Percentiles rank a stretch among this genome's conserved stretches.
phyloP scores from a whole-genome alignment of 2,329 filamentous ascomycete genomes.

The Metarhizium anisopliae region DNA sequence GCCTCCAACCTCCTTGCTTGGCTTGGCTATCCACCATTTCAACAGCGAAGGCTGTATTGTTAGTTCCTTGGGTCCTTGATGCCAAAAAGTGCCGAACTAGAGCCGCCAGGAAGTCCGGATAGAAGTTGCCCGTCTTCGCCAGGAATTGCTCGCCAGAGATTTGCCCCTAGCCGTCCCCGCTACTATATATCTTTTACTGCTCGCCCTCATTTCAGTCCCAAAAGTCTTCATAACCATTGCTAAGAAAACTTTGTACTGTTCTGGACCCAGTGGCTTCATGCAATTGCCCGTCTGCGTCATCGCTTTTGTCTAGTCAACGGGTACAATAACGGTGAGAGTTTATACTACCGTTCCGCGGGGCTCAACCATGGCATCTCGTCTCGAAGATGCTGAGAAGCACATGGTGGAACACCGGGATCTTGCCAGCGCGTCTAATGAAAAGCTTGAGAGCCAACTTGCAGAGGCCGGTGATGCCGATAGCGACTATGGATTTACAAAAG shows the following conservation, averaged over 20 bases:
- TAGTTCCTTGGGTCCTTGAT: too few relatives aligned
- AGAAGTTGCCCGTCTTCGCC: too few relatives aligned
- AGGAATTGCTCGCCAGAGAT: too few relatives aligned
- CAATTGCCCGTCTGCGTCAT: neutral
- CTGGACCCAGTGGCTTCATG: neutral
- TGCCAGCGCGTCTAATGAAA: slow-evolving; percentile 13
- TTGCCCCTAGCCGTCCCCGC: too few relatives aligned
- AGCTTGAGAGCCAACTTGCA: slow-evolving; percentile 18
- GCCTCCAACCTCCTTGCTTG: neutral
- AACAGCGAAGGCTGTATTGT: neutral
- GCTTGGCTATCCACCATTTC: neutral
- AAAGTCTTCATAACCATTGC: neutral
- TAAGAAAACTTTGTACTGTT: neutral
- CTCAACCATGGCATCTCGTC: slow-evolving; percentile 14
- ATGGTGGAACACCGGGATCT: slow-evolving; percentile 14
- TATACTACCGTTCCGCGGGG: neutral
- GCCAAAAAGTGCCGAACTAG: too few relatives aligned
- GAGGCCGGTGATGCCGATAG: slow-evolving; percentile 37
- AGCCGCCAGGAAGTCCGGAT: too few relatives aligned
- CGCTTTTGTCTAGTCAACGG: neutral
- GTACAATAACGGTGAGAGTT: neutral
- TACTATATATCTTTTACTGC: neutral
- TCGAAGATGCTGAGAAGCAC: slow-evolving; percentile 14
- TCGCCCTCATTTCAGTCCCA: neutral
- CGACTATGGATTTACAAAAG: slow-evolving; percentile 41